Base-by-base conservation (phyloP, 176 grass and related monocot species). In the Musa troglodytarum region DNA sequence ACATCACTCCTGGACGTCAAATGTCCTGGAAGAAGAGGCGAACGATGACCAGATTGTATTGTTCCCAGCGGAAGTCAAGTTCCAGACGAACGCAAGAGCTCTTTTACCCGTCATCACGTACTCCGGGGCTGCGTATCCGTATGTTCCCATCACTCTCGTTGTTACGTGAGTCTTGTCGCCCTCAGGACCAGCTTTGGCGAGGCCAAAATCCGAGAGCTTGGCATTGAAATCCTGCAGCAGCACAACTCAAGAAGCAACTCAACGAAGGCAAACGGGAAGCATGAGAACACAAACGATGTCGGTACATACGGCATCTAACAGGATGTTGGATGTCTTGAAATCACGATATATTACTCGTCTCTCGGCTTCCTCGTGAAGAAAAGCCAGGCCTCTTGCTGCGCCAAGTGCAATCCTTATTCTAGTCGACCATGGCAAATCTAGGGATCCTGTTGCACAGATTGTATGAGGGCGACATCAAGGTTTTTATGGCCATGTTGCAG, bases 321-420 rank as follows among this genome's bases (percentile, higher is more conserved):
- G 88, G 82, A 98, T 93, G 80, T 98, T 98, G 43, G 94, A 98
- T 68, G 94, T 98, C 86, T 98, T 98, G 82, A 98, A 98, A 88
- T 98, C 94, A 64, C 94, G 90, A 85, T 98, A 98, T 69, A 98
- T 98, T n/a, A 98, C 94, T 70, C 90, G 94, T 61, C 90, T 93
- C 86, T 98, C 90, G 52, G 90, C 94, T 91, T 93, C 94, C 90
- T 98, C 94, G 52, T 98, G 94, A 79, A 98, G 94, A 88, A 98
- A 98, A 55, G 90, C 88, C 65, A 98, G 85, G 63, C 94, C 94
- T 70, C 89, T 89, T 22, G 94, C 94, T 72, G 90, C 94, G 80
- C 94, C 94, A 74, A 98, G 88, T 85, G 90, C 90, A 87, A 98
- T 93, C 83, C 87, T 98, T 86, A 98, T 93, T 85, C 94, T 84